Base-by-base conservation (phyloP, 805 yeast species). In the Komagataella pastoris region DNA sequence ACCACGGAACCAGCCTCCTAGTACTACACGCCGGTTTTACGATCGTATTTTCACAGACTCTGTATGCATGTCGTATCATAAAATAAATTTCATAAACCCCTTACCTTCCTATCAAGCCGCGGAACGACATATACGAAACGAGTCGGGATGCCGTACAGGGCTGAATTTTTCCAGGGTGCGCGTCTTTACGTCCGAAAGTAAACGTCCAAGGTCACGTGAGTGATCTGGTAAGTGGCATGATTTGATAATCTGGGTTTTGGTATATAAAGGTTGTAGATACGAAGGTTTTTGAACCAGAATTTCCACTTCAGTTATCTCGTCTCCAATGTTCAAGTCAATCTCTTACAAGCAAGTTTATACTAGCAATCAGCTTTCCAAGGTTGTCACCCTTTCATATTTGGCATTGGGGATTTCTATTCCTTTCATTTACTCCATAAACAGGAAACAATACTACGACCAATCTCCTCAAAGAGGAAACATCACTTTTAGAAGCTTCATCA, bases 371-470 rank as follows among this genome's bases (percentile, higher is more conserved):
- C 51, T 54, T 0, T 60, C 61, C 10, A 61, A 56, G 44, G 48
- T 62, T 10, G 50, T 61, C 4, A 67, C 66, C 17, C 54, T 65
- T 43, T 56, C 62, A 17, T 67, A 67, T 46, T 51, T 67, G 6
- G 57, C 70, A 3, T 54, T 66, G 24, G 70, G 69, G 14, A 54
- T 67, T 47, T 59, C 66, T 7, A 57, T 66, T 12, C 72, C 72
- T 7, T 67, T 67, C 52, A 30, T 30, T 10, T 30, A 30, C n/a
- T 30, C 40, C 14, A 30, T 30, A 10, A 30, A 54, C 14, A 48
- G 46, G 17, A 54, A 55, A 46, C 56, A 58, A 17, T 54, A 47
- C 3, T 48, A 51, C 18, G 56, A 57, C 8, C 51, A 45, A 2
- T 51, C 53, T 7, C 57, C 55, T 7, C 56, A 55, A 17, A 49